Base-by-base conservation (phyloP, 768 basidiomycete genomes). In the Kwoniella dendrophila region DNA sequence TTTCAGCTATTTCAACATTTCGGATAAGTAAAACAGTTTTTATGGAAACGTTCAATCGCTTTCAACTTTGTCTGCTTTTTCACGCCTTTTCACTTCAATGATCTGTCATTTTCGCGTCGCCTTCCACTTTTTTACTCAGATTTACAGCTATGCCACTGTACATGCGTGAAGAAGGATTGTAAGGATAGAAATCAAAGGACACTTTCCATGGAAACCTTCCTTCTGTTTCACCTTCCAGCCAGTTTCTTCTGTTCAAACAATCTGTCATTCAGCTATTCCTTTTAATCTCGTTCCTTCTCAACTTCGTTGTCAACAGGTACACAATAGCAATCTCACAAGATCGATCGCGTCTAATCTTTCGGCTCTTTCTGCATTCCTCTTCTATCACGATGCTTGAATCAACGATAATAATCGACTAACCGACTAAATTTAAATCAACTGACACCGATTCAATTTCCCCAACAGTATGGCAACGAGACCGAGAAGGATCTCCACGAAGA, bases 391-490 rank as follows among this genome's bases (percentile, higher is more conserved):
- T n/a, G n/a, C 16, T 34, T 48, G 29, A 62, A 43, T 49, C 62
- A 45, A 20, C 6, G 26, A 30, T 30, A 32, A 26, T 53, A 22
- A n/a, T n/a, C 65, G 45, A 64, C 67, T 68, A 33, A 68, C 67
- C 63, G 48, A 45, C 56, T 57, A 30, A 48, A n/a, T n/a, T n/a
- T n/a, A n/a, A n/a, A 48, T 33, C 67, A 55, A 69, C 68, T 69
- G 61, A 69, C 64, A 56, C 27, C 47, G 36, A n/a, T 30, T 58
- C 50, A 49, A 45, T 36, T 44, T 40, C 24, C 32, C 16, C 10
- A 40, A 4, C 66, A 74, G 73, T 69, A 50, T 74, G 73, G 73
- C 72, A 74, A 60, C 50, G 66, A 38, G 49, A 66, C 40, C 67
- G 68, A 33, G 68, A 69, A 30, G 40, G 65, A 18, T 69, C 71